Evolutionary conservation across 768 basidiomycete genomes (phyloP).

Genomic region (Leucocoprinus birnbaumii): DNA sequence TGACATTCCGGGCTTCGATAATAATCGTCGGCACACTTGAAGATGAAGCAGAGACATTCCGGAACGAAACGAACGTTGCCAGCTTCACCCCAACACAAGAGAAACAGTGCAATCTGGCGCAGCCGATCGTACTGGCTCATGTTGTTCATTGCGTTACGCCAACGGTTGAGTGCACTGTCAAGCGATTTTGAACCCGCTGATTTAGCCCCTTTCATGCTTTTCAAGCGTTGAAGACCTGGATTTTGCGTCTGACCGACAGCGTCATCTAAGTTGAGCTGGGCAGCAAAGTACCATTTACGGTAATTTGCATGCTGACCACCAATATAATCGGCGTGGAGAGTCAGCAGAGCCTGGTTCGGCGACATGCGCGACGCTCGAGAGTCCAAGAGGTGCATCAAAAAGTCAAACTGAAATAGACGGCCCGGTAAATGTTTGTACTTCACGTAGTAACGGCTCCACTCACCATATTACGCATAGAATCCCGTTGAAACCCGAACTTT

Average conservation of each 20-base stretch:
- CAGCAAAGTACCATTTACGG: conserved; percentile 99
- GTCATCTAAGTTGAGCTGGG: conserved; percentile 98
- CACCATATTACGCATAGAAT: conserved; percentile 95
- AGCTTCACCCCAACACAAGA: conserved; percentile 98
- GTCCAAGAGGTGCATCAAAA: conserved; percentile 96
- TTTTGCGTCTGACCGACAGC: conserved; percentile 95
- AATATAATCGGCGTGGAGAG: conserved; percentile 98
- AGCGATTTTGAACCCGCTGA: conserved; percentile 70
- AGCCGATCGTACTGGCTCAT: conserved; percentile 99
- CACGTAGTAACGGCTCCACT: conserved; percentile 19
- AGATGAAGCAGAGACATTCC: conserved; percentile 97
- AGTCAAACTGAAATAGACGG: conserved; percentile 73
- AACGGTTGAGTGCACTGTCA: conserved; percentile 89
- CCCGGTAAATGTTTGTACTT: conserved; percentile 5
- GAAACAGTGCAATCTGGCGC: conserved; percentile 92
- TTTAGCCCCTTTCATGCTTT: conserved; percentile 67
- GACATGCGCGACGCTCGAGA: conserved; percentile 98
- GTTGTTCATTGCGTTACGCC: conserved; percentile 98
- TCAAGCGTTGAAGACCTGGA: conserved; percentile 86
- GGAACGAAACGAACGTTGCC: conserved; percentile 97
- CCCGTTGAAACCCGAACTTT: conserved; percentile 98
- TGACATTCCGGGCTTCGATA: conserved; percentile 98
- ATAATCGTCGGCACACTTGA: conserved; percentile 99
- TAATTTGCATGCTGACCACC: conserved; percentile 99
- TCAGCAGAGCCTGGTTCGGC: conserved; percentile 92